Percentiles rank a stretch among this genome's conserved stretches.
These are phyloP conservation scores for Tolypocladium endophyticum DNA, from an alignment of 2,329 filamentous ascomycete species.

Conservation along the genomic window DNA sequence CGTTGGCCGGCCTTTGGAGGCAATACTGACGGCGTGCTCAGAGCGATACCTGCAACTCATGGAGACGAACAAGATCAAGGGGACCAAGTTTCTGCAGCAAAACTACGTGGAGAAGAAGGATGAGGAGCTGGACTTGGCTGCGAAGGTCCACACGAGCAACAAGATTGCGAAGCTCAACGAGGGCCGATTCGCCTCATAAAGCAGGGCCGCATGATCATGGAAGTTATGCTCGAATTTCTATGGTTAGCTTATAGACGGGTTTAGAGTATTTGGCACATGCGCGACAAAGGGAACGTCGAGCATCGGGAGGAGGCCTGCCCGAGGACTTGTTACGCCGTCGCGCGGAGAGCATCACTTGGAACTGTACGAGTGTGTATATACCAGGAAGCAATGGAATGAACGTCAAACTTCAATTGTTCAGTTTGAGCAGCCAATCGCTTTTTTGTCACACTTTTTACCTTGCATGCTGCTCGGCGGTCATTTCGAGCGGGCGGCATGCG, in stretches of 20 bases:
- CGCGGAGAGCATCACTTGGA: constrained; percentile 9
- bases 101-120: constrained; percentile 56
- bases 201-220: not conserved
- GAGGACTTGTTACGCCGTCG: constrained; percentile 4
- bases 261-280: not conserved
- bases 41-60: constrained; percentile 72
- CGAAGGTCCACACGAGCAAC: constrained; percentile 28
- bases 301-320: not conserved
- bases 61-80: constrained; percentile 66
- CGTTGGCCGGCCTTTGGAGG: too few relatives aligned
- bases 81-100: constrained; percentile 69
- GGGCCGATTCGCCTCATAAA: constrained; percentile 20
- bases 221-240: not conserved
- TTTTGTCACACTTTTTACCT: not conserved
- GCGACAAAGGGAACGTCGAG: not conserved
- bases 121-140: constrained; percentile 24
- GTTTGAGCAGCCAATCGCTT: not conserved
- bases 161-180: constrained; percentile 27
- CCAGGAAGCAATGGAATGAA: constrained; percentile 16
- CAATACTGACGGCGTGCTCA: constrained; percentile 23
- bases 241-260: not conserved
- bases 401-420: constrained; percentile 2
- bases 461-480: not conserved
- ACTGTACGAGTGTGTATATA: constrained; percentile 24
- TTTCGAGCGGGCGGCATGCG: not conserved